Evolutionary conservation across 768 basidiomycete species (phyloP).

Genomic region (Boletus vermiculosoides): DNA sequence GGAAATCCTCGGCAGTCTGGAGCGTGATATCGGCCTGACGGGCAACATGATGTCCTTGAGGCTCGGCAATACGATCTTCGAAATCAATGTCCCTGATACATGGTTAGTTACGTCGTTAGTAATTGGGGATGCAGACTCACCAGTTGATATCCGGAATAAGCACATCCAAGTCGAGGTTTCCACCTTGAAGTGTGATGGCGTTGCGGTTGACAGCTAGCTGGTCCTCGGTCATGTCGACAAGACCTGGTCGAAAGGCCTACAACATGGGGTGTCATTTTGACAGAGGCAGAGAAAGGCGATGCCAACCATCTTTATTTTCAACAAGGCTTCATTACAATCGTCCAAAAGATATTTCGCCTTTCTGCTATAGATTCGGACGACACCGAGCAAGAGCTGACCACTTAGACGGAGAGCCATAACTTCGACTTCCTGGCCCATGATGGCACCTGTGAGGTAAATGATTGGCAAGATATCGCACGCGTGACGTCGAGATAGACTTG

Average conservation of each 20-base stretch:
- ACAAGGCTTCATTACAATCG: conserved; percentile 94
- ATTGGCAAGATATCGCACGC: neutral
- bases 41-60: conserved; percentile 78
- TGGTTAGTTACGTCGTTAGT: conserved; percentile 7
- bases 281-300: neutral
- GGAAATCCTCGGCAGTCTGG: conserved; percentile 69
- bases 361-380: conserved; percentile 95
- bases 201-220: conserved; percentile 84
- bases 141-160: conserved; percentile 80
- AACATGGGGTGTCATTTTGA: conserved; percentile 1
- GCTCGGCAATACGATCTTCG: conserved; percentile 58
- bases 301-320: conserved; percentile 90
- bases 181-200: conserved; percentile 82
- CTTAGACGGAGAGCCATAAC: conserved; percentile 95
- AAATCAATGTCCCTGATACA: conserved; percentile 72
- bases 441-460: conserved; percentile 59
- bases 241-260: conserved; percentile 90
- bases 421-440: conserved; percentile 90
- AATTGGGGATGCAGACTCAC: conserved; percentile 37
- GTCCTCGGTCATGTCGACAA: conserved; percentile 96
- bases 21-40: conserved; percentile 88
- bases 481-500: conserved; percentile 23
- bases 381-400: conserved; percentile 93
- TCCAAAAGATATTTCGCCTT: conserved; percentile 98
- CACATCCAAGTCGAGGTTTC: conserved; percentile 76